A percentile compares a stretch with the other conserved stretches of the same genome.
phyloP scores from a whole-genome alignment of 2,329 filamentous ascomycete species.

The Talaromyces sp. region DNA sequence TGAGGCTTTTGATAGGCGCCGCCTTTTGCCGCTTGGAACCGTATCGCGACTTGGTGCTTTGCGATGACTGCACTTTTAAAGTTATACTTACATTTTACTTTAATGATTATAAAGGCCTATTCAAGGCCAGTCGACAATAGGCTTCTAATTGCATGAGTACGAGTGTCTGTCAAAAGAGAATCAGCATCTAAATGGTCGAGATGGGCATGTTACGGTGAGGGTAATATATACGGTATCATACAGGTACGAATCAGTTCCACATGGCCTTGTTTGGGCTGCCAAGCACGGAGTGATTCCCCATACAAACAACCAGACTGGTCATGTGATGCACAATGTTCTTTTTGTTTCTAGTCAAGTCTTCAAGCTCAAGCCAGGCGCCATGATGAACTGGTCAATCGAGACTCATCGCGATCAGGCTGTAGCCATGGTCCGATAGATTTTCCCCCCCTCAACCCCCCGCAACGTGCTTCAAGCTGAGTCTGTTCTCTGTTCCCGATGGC shows the following conservation, averaged over 20 bases:
- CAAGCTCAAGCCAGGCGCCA: neutral
- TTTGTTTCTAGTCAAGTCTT: slow-evolving; percentile 10
- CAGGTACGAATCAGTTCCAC: neutral
- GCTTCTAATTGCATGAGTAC: too few relatives aligned
- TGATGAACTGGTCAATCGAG: neutral
- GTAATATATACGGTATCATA: neutral
- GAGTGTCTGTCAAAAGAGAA: too few relatives aligned
- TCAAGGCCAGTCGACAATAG: neutral
- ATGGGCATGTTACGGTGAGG: neutral
- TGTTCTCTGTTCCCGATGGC: neutral
- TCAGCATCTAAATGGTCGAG: too few relatives aligned
- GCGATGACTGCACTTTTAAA: too few relatives aligned
- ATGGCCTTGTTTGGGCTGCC: neutral
- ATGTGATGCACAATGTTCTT: slow-evolving; percentile 2
- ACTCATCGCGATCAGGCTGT: neutral
- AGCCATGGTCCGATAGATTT: neutral
- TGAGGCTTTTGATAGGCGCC: neutral
- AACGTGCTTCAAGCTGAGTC: neutral
- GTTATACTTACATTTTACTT: too few relatives aligned
- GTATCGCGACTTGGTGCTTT: neutral
- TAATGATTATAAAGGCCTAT: neutral
- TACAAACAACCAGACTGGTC: neutral
- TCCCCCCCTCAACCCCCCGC: neutral
- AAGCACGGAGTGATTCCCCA: neutral
- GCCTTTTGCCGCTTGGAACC: neutral